Percentiles rank a stretch among this genome's conserved stretches.
These are phyloP conservation scores for Termitomyces sp. DNA, from an alignment of 768 basidiomycete species.

Conservation along the genomic window DNA sequence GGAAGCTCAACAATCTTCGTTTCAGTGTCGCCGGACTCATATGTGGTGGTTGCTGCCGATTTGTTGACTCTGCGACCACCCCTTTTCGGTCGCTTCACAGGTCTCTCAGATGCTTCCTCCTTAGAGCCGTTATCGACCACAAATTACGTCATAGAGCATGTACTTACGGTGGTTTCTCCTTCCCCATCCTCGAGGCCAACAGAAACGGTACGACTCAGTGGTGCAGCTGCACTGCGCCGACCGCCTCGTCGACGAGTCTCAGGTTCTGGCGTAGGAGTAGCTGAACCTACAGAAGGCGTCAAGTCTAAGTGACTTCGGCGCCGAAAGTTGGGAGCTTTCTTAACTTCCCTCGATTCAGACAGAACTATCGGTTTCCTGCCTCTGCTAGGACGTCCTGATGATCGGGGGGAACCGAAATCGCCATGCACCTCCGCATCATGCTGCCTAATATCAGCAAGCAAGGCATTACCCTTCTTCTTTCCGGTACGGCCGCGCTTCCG, in stretches of 20 bases:
- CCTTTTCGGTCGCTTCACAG: conserved; percentile 34
- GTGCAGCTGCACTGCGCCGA: conserved; percentile 15
- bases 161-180: conserved; percentile 17
- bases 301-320: conserved; percentile 43
- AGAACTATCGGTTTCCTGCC: conserved; percentile 32
- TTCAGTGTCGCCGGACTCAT: conserved; percentile 28
- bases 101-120: conserved; percentile 27
- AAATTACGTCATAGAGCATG: background rate
- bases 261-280: conserved; percentile 67
- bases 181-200: conserved; percentile 16
- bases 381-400: conserved; percentile 31
- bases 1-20: conserved; percentile 18
- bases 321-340: conserved; percentile 26
- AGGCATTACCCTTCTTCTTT: conserved; percentile 77
- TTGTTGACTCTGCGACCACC: conserved; percentile 35
- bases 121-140: conserved; percentile 4
- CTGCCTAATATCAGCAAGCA: conserved; percentile 76
- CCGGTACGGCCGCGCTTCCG: conserved; percentile 55
- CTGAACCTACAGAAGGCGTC: conserved; percentile 34
- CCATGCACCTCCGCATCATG: conserved; percentile 58
- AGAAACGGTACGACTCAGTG: conserved; percentile 14
- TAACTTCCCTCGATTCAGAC: conserved; percentile 22
- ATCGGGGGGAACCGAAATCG: conserved; percentile 27
- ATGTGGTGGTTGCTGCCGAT: conserved; percentile 33
- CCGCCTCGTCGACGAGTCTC: conserved; percentile 28